Evolutionary conservation across 352 stramenopile species (phyloP).

Genomic region (Pythium periplocum): DNA sequence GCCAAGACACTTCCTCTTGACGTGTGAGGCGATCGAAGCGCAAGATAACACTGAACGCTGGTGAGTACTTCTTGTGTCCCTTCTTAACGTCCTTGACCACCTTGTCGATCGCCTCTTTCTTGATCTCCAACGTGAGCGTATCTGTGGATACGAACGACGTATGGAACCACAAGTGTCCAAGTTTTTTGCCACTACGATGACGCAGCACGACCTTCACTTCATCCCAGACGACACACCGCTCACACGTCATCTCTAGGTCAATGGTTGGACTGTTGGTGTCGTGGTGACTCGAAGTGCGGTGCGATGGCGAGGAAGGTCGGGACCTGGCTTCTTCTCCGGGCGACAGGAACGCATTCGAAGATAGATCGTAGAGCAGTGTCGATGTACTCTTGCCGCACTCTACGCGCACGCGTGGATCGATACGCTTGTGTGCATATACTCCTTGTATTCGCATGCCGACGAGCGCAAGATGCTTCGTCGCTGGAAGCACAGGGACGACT

Average conservation of each 20-base stretch:
- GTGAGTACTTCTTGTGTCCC: slow-evolving; percentile 53
- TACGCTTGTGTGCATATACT: slow-evolving; percentile 38
- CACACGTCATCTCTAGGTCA: slow-evolving; percentile 38
- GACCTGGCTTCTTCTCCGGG: not conserved
- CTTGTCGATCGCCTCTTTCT: slow-evolving; percentile 71
- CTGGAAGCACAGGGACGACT: slow-evolving; percentile 23
- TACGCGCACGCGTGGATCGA: slow-evolving; percentile 47
- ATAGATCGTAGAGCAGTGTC: slow-evolving; percentile 5
- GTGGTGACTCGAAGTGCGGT: not conserved
- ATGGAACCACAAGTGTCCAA: slow-evolving; percentile 79
- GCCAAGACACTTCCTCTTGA: slow-evolving; percentile 19
- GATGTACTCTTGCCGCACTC: slow-evolving; percentile 26
- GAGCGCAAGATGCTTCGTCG: slow-evolving; percentile 29
- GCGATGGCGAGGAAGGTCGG: not conserved
- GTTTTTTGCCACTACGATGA: slow-evolving; percentile 27
- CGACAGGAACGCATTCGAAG: not conserved
- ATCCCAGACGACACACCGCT: slow-evolving; percentile 49
- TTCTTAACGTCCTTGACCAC: slow-evolving; percentile 63
- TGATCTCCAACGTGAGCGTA: slow-evolving; percentile 29
- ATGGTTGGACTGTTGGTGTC: slow-evolving; percentile 14
- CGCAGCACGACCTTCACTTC: slow-evolving; percentile 54
- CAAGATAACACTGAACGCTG: slow-evolving; percentile 45
- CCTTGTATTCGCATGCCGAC: slow-evolving; percentile 35
- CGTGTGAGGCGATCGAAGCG: slow-evolving; percentile 33
- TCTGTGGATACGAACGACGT: slow-evolving; percentile 49